A percentile compares a stretch with the other conserved stretches of the same genome.
Conservation (phyloP, 306 rosid genomes). For the Potentilla sterilis region DNA sequence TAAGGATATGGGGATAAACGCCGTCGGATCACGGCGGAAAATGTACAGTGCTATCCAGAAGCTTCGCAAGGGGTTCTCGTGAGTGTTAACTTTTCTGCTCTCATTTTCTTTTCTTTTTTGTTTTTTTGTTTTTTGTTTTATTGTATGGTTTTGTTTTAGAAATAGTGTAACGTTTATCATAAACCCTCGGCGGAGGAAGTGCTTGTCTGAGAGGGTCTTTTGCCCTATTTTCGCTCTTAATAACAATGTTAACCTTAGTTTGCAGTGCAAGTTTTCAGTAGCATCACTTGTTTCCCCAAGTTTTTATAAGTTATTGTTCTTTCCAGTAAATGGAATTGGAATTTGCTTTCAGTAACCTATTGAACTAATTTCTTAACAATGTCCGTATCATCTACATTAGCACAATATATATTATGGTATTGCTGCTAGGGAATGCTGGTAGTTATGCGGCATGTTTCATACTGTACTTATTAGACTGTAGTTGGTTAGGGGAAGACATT, state of each 20-base stretch:
- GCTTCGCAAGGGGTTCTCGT: constrained; percentile 54
- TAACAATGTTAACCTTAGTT: constrained; percentile 12
- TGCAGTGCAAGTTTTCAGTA: neutral
- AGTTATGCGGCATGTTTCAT: neutral
- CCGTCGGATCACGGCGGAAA: constrained; percentile 72
- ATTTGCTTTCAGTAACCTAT: too few relatives aligned
- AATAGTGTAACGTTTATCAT: constrained; percentile 6
- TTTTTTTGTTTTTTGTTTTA: neutral
- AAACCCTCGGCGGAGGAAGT: constrained; percentile 8
- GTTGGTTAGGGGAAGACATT: neutral
- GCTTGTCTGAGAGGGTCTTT: constrained; percentile 23
- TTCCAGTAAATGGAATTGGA: too few relatives aligned
- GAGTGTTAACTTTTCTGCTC: constrained; percentile 16
- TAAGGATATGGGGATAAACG: constrained; percentile 74
- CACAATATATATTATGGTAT: neutral
- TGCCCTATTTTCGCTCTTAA: neutral
- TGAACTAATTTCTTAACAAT: too few relatives aligned
- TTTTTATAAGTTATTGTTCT: too few relatives aligned
- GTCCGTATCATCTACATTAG: too few relatives aligned
- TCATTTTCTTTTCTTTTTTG: too few relatives aligned
- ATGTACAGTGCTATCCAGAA: constrained; percentile 64
- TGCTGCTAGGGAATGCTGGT: neutral
- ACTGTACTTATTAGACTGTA: neutral
- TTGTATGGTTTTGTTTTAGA: neutral
- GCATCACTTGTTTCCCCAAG: neutral